These are phyloP conservation scores for Lagenaria siceraria DNA, from an alignment of 306 rosid genomes.

Conservation along the genomic window DNA sequence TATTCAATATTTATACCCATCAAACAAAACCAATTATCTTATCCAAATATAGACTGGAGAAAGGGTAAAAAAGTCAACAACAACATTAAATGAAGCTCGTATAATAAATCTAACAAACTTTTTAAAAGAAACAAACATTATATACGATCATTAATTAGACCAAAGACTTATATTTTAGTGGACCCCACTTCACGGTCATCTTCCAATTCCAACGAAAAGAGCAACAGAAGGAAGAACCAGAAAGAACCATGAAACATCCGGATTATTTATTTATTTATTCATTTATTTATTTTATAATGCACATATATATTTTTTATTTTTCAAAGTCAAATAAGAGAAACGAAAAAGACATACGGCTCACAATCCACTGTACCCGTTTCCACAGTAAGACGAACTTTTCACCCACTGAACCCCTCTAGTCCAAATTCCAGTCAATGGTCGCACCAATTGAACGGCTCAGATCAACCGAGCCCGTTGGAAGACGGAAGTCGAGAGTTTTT, in stretches of 20 bases:
- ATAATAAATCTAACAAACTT: too few relatives aligned
- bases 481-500: not conserved
- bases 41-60: too few relatives aligned
- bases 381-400: not conserved
- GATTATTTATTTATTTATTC: not conserved
- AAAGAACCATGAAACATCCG: not conserved
- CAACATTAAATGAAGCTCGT: not conserved
- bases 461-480: not conserved
- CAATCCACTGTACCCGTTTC: not conserved
- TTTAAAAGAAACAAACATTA: not conserved
- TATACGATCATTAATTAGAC: not conserved
- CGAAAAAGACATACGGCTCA: not conserved
- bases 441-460: not conserved
- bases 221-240: not conserved
- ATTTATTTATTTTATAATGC: not conserved
- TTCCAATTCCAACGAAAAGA: not conserved
- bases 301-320: not conserved
- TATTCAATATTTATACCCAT: too few relatives aligned
- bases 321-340: not conserved
- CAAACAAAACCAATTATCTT: too few relatives aligned
- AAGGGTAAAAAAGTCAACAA: not conserved
- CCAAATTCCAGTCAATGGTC: not conserved
- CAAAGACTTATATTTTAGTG: not conserved
- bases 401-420: not conserved
- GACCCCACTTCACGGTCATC: not conserved